Percentiles rank a stretch among this genome's conserved stretches.
phyloP scores from a whole-genome alignment of 805 yeast genomes.

The Pichia deserticola region DNA sequence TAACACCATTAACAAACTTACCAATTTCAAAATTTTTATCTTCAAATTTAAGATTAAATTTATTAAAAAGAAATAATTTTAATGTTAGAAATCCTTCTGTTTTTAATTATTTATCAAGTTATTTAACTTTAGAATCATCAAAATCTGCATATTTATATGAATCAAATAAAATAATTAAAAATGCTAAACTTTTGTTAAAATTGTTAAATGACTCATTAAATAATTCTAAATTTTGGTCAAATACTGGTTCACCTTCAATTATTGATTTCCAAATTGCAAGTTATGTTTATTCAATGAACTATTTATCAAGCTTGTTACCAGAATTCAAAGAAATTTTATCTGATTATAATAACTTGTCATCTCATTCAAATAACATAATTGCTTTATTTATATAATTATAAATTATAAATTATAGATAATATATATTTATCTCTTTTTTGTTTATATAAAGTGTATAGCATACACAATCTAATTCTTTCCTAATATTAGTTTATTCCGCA shows the following conservation, averaged over 20 bases:
- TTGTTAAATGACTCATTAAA: not conserved
- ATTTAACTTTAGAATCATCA: not conserved
- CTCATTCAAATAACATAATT: not conserved
- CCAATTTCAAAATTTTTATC: not conserved
- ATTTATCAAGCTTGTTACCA: conserved; percentile 1
- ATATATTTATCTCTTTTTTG: no score
- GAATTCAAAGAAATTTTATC: not conserved
- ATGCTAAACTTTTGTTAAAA: not conserved
- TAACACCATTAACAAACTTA: not conserved
- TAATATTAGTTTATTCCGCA: no score
- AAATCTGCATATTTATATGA: not conserved
- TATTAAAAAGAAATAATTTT: conserved; percentile 9
- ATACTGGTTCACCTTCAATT: not conserved
- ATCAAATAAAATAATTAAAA: not conserved
- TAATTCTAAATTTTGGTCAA: not conserved
- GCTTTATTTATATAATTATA: not conserved
- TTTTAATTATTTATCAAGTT: not conserved
- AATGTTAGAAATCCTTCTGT: conserved; percentile 29
- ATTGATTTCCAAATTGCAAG: conserved; percentile 17
- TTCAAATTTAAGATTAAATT: not conserved
- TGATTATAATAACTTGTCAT: not conserved
- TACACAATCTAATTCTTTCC: no score
- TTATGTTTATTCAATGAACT: conserved; percentile 7
- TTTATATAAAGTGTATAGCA: no score
- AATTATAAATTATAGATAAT: no score